Conservation (phyloP, 1,284 basidiomycete genomes). For the Rhodotorula sp. region DNA sequence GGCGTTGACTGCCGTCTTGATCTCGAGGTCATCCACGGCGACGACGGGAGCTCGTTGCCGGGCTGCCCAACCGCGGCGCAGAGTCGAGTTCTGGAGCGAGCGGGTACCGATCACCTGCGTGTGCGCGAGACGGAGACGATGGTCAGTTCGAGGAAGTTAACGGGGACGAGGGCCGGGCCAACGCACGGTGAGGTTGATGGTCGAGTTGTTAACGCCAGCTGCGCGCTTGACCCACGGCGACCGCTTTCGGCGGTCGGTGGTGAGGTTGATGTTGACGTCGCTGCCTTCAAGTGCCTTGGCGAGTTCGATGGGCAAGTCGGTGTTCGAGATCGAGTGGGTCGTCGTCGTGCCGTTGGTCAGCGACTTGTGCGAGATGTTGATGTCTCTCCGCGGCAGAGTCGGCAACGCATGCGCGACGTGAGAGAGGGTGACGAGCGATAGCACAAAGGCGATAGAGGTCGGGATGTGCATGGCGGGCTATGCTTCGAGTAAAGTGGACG, state of each 20-base stretch:
- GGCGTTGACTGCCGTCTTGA: not conserved
- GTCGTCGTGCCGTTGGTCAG: constrained; percentile 22
- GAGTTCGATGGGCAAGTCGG: constrained; percentile 21
- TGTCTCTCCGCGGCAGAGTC: constrained; percentile 14
- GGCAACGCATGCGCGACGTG: constrained; percentile 1
- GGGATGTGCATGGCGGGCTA: constrained; percentile 20
- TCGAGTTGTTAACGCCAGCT: constrained; percentile 35
- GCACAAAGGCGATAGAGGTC: constrained; percentile 14
- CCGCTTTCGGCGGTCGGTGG: constrained; percentile 22
- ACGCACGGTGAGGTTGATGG: constrained; percentile 37
- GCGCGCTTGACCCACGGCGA: not conserved
- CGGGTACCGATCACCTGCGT: constrained; percentile 13
- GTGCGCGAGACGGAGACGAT: no score
- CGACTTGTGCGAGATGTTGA: constrained; percentile 38
- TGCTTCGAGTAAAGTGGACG: not conserved
- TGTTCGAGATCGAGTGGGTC: constrained; percentile 26
- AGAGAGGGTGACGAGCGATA: constrained; percentile 11
- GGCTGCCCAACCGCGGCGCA: not conserved
- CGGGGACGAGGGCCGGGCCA: not conserved
- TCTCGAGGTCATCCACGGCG: not conserved
- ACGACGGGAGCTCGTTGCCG: not conserved
- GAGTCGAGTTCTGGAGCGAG: not conserved
- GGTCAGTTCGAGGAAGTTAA: no score
- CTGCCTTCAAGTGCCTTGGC: constrained; percentile 21
- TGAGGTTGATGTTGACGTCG: constrained; percentile 39